phyloP scores from a whole-genome alignment of 495 filamentous ascomycete species.

The Aspergillus leporis region DNA sequence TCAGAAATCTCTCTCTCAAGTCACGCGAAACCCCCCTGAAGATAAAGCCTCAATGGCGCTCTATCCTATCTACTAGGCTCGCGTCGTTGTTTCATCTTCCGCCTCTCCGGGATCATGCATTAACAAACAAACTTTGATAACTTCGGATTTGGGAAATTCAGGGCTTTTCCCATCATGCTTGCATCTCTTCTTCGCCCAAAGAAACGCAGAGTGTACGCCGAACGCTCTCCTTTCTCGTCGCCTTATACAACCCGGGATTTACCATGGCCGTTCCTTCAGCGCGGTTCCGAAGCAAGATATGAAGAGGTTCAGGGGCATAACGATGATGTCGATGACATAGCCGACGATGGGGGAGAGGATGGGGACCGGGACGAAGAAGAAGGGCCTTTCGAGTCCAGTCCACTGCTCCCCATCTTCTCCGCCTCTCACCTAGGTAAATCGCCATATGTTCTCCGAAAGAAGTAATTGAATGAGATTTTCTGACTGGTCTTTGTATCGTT shows the following conservation, averaged over 20 bases:
- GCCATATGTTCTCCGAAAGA: neutral
- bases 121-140: neutral
- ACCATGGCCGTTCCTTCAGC: slow-evolving; percentile 33
- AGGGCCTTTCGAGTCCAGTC: slow-evolving; percentile 54
- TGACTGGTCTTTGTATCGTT: neutral
- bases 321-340: slow-evolving; percentile 36
- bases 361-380: slow-evolving; percentile 55
- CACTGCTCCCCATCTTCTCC: slow-evolving; percentile 81
- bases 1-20: slow-evolving; percentile 1
- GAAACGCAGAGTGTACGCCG: slow-evolving; percentile 33
- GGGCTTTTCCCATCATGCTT: slow-evolving; percentile 34
- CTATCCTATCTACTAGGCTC: slow-evolving; percentile 7
- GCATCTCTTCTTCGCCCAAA: slow-evolving; percentile 50
- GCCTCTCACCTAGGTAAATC: slow-evolving; percentile 71
- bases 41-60: slow-evolving; percentile 3
- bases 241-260: slow-evolving; percentile 36
- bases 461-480: neutral
- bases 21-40: slow-evolving; percentile 12
- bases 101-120: slow-evolving; percentile 5
- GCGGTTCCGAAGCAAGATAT: slow-evolving; percentile 32
- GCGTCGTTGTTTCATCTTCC: slow-evolving; percentile 3
- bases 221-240: slow-evolving; percentile 52
- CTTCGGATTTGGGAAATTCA: neutral
- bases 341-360: slow-evolving; percentile 40
- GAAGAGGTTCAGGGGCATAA: slow-evolving; percentile 31